Evolutionary conservation across 2,329 filamentous ascomycete genomes (phyloP).

Genomic region (Sphaerulina musiva): DNA sequence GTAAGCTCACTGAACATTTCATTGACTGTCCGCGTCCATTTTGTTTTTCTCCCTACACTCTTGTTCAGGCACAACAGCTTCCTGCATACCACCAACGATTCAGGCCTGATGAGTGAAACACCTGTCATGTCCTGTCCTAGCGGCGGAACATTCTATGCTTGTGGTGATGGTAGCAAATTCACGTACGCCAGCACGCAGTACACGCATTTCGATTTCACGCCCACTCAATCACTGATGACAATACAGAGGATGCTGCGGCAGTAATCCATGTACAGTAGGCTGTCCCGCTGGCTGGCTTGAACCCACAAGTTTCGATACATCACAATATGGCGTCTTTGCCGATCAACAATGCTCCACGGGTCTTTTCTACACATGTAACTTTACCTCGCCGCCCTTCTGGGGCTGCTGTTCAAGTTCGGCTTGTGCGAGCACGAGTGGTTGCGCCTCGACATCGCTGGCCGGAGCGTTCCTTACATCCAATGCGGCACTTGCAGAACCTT

Average conservation of each 20-base stretch:
- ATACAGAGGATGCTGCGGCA: constrained; percentile 13
- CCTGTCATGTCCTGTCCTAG: constrained; percentile 14
- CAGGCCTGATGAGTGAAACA: neutral
- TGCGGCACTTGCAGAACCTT: constrained; percentile 5
- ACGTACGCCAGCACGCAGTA: neutral
- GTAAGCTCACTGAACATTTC: neutral
- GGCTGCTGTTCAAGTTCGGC: constrained; percentile 11
- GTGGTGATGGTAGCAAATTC: constrained; percentile 12
- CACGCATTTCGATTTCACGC: too few relatives aligned
- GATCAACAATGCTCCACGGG: constrained; percentile 15
- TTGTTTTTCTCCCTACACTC: neutral
- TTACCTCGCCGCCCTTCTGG: constrained; percentile 15
- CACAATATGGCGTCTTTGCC: constrained; percentile 12
- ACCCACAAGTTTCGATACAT: constrained; percentile 13
- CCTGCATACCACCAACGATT: neutral
- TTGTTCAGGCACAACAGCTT: neutral
- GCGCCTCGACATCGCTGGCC: constrained; percentile 2
- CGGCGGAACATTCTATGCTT: constrained; percentile 16
- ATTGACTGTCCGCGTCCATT: neutral
- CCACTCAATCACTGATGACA: neutral
- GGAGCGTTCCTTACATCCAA: constrained; percentile 14
- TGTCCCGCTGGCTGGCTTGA: constrained; percentile 12
- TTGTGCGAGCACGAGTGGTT: constrained; percentile 7
- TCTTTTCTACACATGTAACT: constrained; percentile 14
- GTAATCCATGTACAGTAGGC: constrained; percentile 12